These are phyloP conservation scores for Solanum pimpinellifolium DNA, from an alignment of 257 asterid genomes.

Conservation along the genomic window DNA sequence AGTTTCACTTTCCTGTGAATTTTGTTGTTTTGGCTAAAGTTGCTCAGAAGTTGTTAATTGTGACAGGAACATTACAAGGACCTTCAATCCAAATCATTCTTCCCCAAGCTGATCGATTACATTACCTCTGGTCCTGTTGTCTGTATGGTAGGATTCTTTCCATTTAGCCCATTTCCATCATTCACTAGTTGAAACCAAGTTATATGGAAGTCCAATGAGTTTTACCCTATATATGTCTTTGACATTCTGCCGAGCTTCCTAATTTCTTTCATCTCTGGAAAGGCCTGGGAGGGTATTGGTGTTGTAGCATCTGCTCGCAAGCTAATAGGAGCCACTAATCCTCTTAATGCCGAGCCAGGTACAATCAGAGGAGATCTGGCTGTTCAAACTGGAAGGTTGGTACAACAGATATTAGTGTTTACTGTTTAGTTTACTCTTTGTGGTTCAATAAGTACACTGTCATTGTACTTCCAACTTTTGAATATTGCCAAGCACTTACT, in stretches of 20 bases:
- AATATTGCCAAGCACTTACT: not conserved
- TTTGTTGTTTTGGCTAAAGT: not conserved
- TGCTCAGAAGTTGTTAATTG: not conserved
- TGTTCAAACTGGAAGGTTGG: conserved; percentile 91
- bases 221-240: not conserved
- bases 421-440: not conserved
- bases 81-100: conserved; percentile 66
- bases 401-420: not conserved
- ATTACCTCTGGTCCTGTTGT: conserved; percentile 94
- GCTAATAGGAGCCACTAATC: conserved; percentile 88
- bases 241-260: not conserved
- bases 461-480: not conserved
- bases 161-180: not conserved
- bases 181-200: not conserved
- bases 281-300: conserved; percentile 97
- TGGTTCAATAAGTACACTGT: not conserved
- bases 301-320: conserved; percentile 93
- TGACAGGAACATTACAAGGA: conserved; percentile 86
- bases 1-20: not conserved
- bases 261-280: not conserved
- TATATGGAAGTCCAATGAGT: not conserved
- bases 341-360: conserved; percentile 94
- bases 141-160: conserved; percentile 55
- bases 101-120: conserved; percentile 72
- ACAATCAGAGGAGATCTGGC: conserved; percentile 96